Conservation (phyloP, 768 basidiomycete species). For the Sistotremastrum suecicum region DNA sequence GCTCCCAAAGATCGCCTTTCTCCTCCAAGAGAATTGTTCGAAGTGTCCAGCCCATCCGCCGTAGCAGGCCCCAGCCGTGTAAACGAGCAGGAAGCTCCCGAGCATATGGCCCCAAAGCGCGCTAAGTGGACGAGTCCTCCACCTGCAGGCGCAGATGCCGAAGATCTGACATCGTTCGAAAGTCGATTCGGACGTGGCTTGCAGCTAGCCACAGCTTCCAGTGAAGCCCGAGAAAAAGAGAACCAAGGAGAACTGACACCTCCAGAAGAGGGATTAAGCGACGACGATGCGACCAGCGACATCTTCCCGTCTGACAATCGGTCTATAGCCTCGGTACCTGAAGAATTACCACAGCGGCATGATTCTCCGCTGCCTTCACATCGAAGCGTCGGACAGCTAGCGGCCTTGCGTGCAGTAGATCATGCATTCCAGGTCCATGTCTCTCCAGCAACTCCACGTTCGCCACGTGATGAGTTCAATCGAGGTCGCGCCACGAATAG, state of each 20-base stretch:
- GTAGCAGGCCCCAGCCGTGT: conserved; percentile 19
- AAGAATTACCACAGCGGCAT: no score
- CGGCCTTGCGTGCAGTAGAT: no score
- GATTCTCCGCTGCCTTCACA: no score
- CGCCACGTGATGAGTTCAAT: no score
- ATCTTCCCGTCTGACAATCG: conserved; percentile 51
- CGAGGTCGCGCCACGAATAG: no score
- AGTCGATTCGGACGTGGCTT: conserved; percentile 50
- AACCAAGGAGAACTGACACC: conserved; percentile 34
- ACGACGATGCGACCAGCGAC: conserved; percentile 33
- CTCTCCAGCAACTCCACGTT: no score
- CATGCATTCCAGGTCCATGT: no score
- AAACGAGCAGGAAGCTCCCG: conserved; percentile 35
- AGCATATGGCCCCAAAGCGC: conserved; percentile 72
- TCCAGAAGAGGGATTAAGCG: conserved; percentile 35
- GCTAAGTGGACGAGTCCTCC: conserved; percentile 80
- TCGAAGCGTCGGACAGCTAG: no score
- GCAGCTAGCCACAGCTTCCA: conserved; percentile 52
- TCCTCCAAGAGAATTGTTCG: conserved; percentile 24
- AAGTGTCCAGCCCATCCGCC: conserved; percentile 5
- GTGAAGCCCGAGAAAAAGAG: conserved; percentile 42
- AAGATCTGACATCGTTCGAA: conserved; percentile 54
- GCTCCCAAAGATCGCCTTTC: conserved; percentile 34
- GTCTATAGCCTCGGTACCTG: no score
- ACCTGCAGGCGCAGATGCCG: conserved; percentile 57